phyloP scores from a whole-genome alignment of 345 rosid genomes.

The Aquilaria yunnanensis region DNA sequence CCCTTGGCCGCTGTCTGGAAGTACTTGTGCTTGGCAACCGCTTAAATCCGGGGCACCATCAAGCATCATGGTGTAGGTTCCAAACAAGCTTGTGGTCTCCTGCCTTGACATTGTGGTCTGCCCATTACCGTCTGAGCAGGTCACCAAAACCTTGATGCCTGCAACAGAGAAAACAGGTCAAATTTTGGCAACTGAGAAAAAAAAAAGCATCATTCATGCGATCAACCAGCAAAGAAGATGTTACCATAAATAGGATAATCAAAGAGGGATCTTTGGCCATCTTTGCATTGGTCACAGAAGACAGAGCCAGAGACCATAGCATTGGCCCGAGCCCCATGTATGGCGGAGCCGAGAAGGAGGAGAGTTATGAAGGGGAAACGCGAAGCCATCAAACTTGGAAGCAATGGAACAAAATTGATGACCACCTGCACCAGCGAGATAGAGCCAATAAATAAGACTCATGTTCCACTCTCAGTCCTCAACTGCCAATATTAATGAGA shows the following conservation, averaged over 20 bases:
- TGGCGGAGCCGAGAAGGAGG: slow-evolving; percentile 41
- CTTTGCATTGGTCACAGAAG: slow-evolving; percentile 92
- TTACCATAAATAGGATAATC: slow-evolving; percentile 75
- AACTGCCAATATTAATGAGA: slow-evolving; percentile 50
- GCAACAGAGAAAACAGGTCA: slow-evolving; percentile 7
- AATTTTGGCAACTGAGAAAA: not conserved
- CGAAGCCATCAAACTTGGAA: slow-evolving; percentile 27
- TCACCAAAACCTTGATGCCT: slow-evolving; percentile 58
- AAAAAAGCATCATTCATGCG: not conserved
- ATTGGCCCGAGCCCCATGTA: slow-evolving; percentile 41
- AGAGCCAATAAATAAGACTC: slow-evolving; percentile 16
- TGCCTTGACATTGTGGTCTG: slow-evolving; percentile 57
- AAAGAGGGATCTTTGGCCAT: slow-evolving; percentile 62
- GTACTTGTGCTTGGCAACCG: slow-evolving; percentile 58
- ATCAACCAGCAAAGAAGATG: not conserved
- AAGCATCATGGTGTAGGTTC: slow-evolving; percentile 59
- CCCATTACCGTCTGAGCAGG: slow-evolving; percentile 55
- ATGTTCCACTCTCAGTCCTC: slow-evolving; percentile 32
- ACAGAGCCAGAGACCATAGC: slow-evolving; percentile 67
- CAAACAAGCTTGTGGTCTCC: slow-evolving; percentile 67
- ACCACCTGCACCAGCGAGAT: slow-evolving; percentile 10
- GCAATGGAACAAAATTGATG: slow-evolving; percentile 2
- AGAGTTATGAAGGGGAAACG: slow-evolving; percentile 31
- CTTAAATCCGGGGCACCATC: slow-evolving; percentile 77
- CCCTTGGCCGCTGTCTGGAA: slow-evolving; percentile 33